phyloP scores from a whole-genome alignment of 164 flowering plant species.

The Taxillus chinensis region DNA sequence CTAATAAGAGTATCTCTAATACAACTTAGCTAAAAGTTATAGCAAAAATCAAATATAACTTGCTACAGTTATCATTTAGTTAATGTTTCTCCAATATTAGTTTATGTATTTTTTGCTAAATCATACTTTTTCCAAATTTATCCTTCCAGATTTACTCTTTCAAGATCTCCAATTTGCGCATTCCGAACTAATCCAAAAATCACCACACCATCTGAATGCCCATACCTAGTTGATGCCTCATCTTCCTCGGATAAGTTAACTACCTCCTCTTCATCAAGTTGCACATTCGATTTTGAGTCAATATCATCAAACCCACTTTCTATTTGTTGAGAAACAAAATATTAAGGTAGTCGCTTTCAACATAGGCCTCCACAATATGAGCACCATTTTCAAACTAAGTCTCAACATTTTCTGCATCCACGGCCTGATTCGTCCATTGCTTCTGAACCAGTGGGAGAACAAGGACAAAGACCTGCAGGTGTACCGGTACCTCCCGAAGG shows the following conservation, averaged over 20 bases:
- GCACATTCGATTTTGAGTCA: conserved; percentile 8
- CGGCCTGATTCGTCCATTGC: conserved; percentile 19
- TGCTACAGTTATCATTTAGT: no score
- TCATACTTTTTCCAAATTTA: no score
- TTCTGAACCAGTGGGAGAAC: conserved; percentile 24
- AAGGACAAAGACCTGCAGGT: conserved; percentile 21
- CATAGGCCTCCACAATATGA: neutral
- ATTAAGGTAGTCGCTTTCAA: conserved; percentile 5
- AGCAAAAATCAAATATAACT: no score
- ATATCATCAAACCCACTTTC: conserved; percentile 5
- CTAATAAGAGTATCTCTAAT: no score
- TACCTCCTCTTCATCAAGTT: conserved; percentile 13
- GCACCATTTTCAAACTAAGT: conserved; percentile 7
- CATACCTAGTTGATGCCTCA: conserved; percentile 29
- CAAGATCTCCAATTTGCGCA: no score
- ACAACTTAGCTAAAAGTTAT: no score
- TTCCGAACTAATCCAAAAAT: no score
- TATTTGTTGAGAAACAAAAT: neutral
- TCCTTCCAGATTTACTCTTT: no score
- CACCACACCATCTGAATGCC: conserved; percentile 62
- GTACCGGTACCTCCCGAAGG: conserved; percentile 19
- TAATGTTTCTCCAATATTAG: no score
- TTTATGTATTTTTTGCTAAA: no score
- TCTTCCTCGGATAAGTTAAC: conserved; percentile 21
- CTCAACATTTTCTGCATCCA: conserved; percentile 23